Base-by-base conservation (phyloP, 116 monocot genomes). In the Papilionanthe hybrid region DNA sequence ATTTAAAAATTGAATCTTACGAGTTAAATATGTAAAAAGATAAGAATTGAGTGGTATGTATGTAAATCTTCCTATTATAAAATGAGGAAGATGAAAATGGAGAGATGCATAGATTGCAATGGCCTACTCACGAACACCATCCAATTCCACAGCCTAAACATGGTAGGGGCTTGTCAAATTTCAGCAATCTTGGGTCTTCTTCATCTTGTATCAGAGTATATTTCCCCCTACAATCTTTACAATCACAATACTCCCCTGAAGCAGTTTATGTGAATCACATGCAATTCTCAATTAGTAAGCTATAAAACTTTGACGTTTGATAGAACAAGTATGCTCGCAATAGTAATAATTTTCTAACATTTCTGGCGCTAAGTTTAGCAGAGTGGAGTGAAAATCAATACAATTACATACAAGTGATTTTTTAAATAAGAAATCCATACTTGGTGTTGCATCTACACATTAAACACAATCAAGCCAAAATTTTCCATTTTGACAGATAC, bases 121-220 rank as follows among this genome's bases (percentile, higher is more conserved):
- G 32, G 63, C 9, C 69, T 71, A 87, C 91, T 91, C 53, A 96
- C 96, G 87, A 93, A 72, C 84, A 89, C 96, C 96, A 96, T 86
- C 96, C 96, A 41, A 93, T 93, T 13, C 96, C 96, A 81, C 96
- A 96, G 18, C 93, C 93, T 82, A 87, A 96, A 77, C 90, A 93
- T 4, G 92, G 90, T n/a, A 96, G 89, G 37, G 87, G 96, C 78
- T 80, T 88, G 63, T 92, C 86, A 81, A 91, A 96, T 81, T 87
- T 84, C 23, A 86, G 68, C 69, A 89, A 42, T 11, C 90, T 84
- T 8, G 86, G 87, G 63, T 93, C 90, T 82, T 96, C 96, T 74
- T 90, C 93, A 87, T 93, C 92, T 83, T 72, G 80, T 80, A 96
- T 58, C 49, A 86, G 82, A 50, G 66, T 76, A 72, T 93, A 96